Evolutionary conservation across 176 grass and related monocot species (phyloP), one percentile per base, ranked within the genome.

Genomic region (Avena insularis): DNA sequence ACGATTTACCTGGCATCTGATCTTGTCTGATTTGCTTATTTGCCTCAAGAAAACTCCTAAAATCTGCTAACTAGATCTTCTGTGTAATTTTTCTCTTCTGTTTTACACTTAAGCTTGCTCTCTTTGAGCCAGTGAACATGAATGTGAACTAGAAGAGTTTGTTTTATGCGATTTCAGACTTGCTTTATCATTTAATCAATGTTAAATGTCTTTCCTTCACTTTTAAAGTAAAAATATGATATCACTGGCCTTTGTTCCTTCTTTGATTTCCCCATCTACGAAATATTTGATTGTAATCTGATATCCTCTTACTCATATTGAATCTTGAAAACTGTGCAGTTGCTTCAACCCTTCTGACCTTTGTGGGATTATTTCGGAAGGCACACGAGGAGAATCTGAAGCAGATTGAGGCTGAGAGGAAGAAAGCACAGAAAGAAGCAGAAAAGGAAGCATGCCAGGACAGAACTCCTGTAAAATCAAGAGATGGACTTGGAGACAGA

Each of bases 341-440:
- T 77, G 88, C 93, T 62, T 78, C 87, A 14, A 98, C 97, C 16
- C 84, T 98, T 84, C 75, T 98, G 57, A 94, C 92, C 73, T 98
- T 98, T 80, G 89, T 96, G 79, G 87, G 85, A 9, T 84, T 96
- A 63, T 93, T 96, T 83, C 92, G 85, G 58, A 89, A 87, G 82
- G 89, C 97, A 29, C 90, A 91, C 13, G 97, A 98, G 45, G 97
- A 98, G 79, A 98, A 98, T 87, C 68, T 90, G 31, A 96, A 94
- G 80, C 83, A 96, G 60, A 93, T 90, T 51, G 93, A 96, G 78
- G 74, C 83, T 63, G 90, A 91, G 77, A 98, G 88, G 89, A 98
- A 98, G 80, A 96, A 96, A 88, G 92, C 93, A 59, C 91, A 79
- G 56, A 98, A 95, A 82, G 92, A 94, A 56, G 86, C 93, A n/a